phyloP scores from a whole-genome alignment of 345 rosid genomes.

The Citrus unshiu region DNA sequence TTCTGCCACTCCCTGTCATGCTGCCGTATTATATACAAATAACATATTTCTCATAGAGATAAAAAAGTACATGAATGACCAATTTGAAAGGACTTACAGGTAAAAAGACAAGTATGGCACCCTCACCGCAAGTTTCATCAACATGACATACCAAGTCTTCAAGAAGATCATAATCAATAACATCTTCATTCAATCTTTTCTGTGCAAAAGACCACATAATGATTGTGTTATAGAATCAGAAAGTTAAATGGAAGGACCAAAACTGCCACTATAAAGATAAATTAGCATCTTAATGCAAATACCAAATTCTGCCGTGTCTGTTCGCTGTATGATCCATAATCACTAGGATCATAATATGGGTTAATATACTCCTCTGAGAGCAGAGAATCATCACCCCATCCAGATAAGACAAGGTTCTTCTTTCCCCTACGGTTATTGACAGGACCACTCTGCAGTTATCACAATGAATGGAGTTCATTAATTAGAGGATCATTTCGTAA shows the following conservation, averaged over 20 bases:
- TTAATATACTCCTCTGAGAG: conserved; percentile 69
- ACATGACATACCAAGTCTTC: conserved; percentile 85
- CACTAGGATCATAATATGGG: conserved; percentile 55
- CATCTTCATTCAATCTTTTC: conserved; percentile 82
- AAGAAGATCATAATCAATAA: conserved; percentile 83
- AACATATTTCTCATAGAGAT: not conserved
- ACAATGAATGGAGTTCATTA: not conserved
- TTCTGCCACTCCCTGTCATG: conserved; percentile 72
- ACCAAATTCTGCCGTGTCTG: conserved; percentile 80
- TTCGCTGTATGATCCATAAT: conserved; percentile 59
- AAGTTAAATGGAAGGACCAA: conserved; percentile 13
- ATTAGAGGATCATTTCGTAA: not conserved
- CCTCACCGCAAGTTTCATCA: conserved; percentile 75
- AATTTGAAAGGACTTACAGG: conserved; percentile 52
- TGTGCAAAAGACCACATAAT: conserved; percentile 25
- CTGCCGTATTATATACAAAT: conserved; percentile 6
- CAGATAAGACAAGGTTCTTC: conserved; percentile 91
- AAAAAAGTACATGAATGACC: not conserved
- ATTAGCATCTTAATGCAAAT: conserved; percentile 18
- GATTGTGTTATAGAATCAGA: conserved; percentile 9
- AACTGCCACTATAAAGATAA: not conserved
- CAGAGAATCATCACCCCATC: conserved; percentile 86
- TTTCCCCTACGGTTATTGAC: conserved; percentile 76
- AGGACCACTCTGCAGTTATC: conserved; percentile 54
- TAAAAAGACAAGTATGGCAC: conserved; percentile 81